A percentile compares a stretch with the other conserved stretches of the same genome.
phyloP scores from a whole-genome alignment of 495 filamentous ascomycete genomes.

The Astrothelium macrocarpum region DNA sequence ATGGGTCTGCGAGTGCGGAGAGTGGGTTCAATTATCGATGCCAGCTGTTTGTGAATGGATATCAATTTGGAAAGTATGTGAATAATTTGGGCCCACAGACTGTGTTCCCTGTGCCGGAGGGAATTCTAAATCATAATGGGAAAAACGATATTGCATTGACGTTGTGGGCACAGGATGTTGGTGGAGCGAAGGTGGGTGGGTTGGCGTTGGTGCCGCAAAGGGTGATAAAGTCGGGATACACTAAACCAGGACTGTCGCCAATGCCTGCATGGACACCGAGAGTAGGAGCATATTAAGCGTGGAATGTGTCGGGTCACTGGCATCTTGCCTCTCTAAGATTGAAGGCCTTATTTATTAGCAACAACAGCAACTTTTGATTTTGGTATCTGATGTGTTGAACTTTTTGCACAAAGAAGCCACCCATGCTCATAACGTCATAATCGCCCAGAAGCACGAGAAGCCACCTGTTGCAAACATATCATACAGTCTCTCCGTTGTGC shows the following conservation, averaged over 20 bases:
- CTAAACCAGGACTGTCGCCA: background rate
- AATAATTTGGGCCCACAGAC: slow-evolving; percentile 62
- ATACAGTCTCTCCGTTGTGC: too few relatives aligned
- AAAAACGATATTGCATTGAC: slow-evolving; percentile 23
- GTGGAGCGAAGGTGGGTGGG: slow-evolving; percentile 47
- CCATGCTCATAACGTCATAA: background rate
- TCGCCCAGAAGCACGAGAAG: background rate
- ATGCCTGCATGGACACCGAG: background rate
- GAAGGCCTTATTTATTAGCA: too few relatives aligned
- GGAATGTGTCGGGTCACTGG: background rate
- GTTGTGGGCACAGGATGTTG: slow-evolving; percentile 42
- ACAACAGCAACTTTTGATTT: too few relatives aligned
- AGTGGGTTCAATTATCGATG: slow-evolving; percentile 13
- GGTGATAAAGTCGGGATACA: slow-evolving; percentile 31
- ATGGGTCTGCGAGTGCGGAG: slow-evolving; percentile 3
- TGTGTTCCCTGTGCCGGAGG: slow-evolving; percentile 28
- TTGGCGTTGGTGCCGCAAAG: slow-evolving; percentile 43
- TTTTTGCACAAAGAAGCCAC: background rate
- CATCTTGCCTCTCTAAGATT: background rate
- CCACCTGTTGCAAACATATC: too few relatives aligned
- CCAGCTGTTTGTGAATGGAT: slow-evolving; percentile 62
- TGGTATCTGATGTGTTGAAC: too few relatives aligned
- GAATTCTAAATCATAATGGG: slow-evolving; percentile 25
- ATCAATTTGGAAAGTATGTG: slow-evolving; percentile 58
- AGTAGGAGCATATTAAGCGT: background rate